A percentile compares a stretch with the other conserved stretches of the same genome.
These are phyloP conservation scores for Neurospora sp. DNA, from an alignment of 495 filamentous ascomycete genomes.

Conservation along the genomic window DNA sequence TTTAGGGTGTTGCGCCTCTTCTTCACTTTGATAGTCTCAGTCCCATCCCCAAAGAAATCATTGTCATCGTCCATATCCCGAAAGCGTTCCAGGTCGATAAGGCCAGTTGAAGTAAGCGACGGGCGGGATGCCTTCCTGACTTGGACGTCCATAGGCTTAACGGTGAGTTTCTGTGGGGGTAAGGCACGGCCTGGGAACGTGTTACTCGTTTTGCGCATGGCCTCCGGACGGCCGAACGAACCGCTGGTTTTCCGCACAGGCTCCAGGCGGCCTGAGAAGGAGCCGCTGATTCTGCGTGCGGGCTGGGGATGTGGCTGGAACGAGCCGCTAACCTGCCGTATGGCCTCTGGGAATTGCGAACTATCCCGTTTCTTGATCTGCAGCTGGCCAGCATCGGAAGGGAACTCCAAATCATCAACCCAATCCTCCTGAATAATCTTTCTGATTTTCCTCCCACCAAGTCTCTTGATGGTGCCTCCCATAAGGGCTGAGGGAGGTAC, in stretches of 20 bases:
- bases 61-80: constrained; percentile 50
- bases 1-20: constrained; percentile 46
- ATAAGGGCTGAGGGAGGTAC: constrained; percentile 89
- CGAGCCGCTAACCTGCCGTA: constrained; percentile 53
- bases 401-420: constrained; percentile 82
- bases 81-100: constrained; percentile 48
- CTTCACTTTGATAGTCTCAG: constrained; percentile 57
- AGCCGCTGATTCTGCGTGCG: constrained; percentile 2
- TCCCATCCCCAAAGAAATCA: constrained; percentile 51
- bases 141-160: neutral
- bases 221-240: neutral
- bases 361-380: constrained; percentile 52
- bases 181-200: neutral
- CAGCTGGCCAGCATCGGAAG: constrained; percentile 47
- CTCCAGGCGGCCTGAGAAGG: neutral
- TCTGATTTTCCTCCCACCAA: constrained; percentile 71
- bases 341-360: constrained; percentile 53
- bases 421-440: constrained; percentile 79
- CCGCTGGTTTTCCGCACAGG: neutral
- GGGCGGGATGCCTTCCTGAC: constrained; percentile 16
- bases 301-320: constrained; percentile 28
- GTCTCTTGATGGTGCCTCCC: constrained; percentile 86
- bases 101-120: constrained; percentile 16
- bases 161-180: neutral
- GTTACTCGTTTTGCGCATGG: neutral